Conservation (phyloP, 176 grass and related monocot species). For the Cenchrus americanus region DNA sequence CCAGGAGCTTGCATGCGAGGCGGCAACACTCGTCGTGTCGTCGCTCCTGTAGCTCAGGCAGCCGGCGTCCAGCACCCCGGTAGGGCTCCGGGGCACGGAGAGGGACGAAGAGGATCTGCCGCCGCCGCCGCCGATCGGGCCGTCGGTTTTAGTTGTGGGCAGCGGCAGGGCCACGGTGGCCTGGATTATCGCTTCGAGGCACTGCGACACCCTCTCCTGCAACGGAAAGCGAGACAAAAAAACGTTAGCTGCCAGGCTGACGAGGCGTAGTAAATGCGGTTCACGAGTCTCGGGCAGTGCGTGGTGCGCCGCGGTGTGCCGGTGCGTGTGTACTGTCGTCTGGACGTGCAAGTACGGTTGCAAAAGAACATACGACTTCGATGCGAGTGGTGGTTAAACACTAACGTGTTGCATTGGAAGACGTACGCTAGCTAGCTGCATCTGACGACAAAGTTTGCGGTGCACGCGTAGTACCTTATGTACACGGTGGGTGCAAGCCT, state of each 20-base stretch:
- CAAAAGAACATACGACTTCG: conserved; percentile 20
- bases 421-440: background rate
- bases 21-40: conserved; percentile 5
- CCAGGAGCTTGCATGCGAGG: conserved; percentile 47
- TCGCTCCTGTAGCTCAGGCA: conserved; percentile 82
- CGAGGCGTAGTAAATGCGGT: conserved; percentile 31
- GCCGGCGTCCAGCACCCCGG: conserved; percentile 84
- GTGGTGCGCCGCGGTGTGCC: background rate
- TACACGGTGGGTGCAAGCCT: conserved; percentile 59
- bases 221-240: conserved; percentile 17
- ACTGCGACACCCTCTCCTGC: conserved; percentile 72
- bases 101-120: conserved; percentile 15
- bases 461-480: conserved; percentile 62
- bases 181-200: conserved; percentile 56
- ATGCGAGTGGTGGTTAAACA: background rate
- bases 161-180: conserved; percentile 41
- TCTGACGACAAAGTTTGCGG: background rate
- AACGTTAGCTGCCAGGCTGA: conserved; percentile 23
- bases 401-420: conserved; percentile 15
- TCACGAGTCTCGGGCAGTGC: conserved; percentile 27
- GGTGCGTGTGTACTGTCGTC: background rate
- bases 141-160: conserved; percentile 28
- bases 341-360: conserved; percentile 9
- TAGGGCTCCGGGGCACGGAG: conserved; percentile 73
- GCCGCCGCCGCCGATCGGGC: background rate